These are phyloP conservation scores for Camellia oleifera DNA, from an alignment of 179 eudicot species.

Conservation along the genomic window DNA sequence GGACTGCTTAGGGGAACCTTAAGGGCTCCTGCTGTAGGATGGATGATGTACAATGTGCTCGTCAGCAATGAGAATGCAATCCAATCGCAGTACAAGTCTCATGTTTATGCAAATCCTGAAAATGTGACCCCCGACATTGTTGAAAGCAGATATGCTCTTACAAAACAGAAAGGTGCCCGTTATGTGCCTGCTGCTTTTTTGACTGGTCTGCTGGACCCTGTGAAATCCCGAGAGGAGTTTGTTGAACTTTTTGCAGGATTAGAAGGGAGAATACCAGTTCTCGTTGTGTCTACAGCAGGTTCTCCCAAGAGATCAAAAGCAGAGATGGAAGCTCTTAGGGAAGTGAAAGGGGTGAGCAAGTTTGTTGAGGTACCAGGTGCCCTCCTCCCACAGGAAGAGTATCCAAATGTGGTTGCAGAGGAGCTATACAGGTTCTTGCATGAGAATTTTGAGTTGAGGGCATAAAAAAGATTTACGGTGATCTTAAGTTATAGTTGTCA, in stretches of 20 bases:
- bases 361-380: slow-evolving; percentile 94
- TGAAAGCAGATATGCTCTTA: slow-evolving; percentile 68
- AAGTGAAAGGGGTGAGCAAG: slow-evolving; percentile 71
- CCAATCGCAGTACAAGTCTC: slow-evolving; percentile 84
- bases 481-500: background rate
- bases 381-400: slow-evolving; percentile 93
- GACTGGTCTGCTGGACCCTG: slow-evolving; percentile 88
- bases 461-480: background rate
- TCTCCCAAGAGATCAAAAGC: slow-evolving; percentile 94
- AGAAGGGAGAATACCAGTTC: slow-evolving; percentile 62
- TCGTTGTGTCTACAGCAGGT: slow-evolving; percentile 62
- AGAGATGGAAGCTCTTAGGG: slow-evolving; percentile 87
- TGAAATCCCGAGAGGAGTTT: slow-evolving; percentile 70
- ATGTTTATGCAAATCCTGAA: slow-evolving; percentile 75
- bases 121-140: slow-evolving; percentile 74
- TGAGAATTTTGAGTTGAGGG: slow-evolving; percentile 32
- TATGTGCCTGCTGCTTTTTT: slow-evolving; percentile 95
- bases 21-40: slow-evolving; percentile 92
- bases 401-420: slow-evolving; percentile 66
- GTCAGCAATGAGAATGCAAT: slow-evolving; percentile 92
- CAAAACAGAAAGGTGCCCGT: slow-evolving; percentile 80
- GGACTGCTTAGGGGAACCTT: slow-evolving; percentile 82
- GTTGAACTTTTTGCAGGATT: slow-evolving; percentile 56
- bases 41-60: slow-evolving; percentile 97
- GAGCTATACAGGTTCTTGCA: slow-evolving; percentile 69